Evolutionary conservation across 768 basidiomycete species (phyloP), one percentile per base, ranked within the genome.

Genomic region (Pholiota molesta): DNA sequence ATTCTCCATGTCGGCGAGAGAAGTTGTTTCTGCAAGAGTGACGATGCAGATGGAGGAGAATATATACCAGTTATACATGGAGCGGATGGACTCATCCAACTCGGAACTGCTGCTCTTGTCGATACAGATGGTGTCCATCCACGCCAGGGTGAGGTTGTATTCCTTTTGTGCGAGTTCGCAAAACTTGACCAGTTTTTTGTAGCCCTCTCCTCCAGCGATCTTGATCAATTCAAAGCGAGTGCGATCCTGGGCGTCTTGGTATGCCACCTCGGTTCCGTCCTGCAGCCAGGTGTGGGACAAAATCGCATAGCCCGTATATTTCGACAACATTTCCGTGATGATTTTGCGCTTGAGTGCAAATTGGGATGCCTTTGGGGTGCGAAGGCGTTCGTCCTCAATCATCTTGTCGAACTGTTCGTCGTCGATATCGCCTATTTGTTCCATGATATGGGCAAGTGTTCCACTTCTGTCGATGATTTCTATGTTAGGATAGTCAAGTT

Each of bases 81-180:
- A 49, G 13, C 57, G 57, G 13, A 58, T 49, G 21, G 57, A 58
- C 16, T 58, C 57, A 33, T 58, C 57, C 33, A 58, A 35, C 26
- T 58, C 57, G 21, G 57, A 58, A 33, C 57, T 58, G 35, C 57
- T 58, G 23, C 49, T 33, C 35, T 58, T 58, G 57, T 58, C 37
- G 33, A 58, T 58, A 21, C 57, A 58, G 33, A 58, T 51, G 14
- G 57, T 58, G 23, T 58, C 57, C 57, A 58, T 58, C 57, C 57
- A 58, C 2, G 45, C 57, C 9, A 58, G 42, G 2, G 45, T 49
- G 13, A 49, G 9, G 5, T 21, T 26, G 35, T 58, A 51, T 17
- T 51, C 57, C 0, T 21, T 42, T 8, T 23, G 19, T 3, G 45
- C 8, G 0, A 51, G 31, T 13, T 51, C 33, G 47, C 57, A 58